These are phyloP conservation scores for Beauveria sp. DNA, from an alignment of 2,329 filamentous ascomycete species.

Conservation along the genomic window DNA sequence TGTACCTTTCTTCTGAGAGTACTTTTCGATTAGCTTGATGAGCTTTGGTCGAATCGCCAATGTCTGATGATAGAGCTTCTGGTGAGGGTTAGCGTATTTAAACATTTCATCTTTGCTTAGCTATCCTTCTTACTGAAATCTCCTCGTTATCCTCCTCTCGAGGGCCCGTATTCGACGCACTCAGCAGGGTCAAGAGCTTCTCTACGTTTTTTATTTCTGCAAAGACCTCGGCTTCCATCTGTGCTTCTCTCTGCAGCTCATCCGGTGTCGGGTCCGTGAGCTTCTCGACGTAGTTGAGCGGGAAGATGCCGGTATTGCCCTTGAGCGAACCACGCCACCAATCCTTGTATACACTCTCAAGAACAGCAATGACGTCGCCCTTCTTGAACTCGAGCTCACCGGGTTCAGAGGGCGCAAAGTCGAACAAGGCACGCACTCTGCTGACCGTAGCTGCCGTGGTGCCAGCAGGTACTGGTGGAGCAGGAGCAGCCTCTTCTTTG, in stretches of 20 bases:
- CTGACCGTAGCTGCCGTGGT: slow-evolving; percentile 96
- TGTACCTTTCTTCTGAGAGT: slow-evolving; percentile 95
- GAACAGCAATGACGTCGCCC: slow-evolving; percentile 91
- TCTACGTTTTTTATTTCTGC: slow-evolving; percentile 58
- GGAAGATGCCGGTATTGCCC: slow-evolving; percentile 95
- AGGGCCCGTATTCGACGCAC: slow-evolving; percentile 71
- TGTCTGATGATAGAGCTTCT: slow-evolving; percentile 84
- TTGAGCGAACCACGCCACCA: slow-evolving; percentile 97
- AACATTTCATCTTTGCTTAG: neutral
- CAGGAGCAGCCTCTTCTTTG: slow-evolving; percentile 35
- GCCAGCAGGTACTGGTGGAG: slow-evolving; percentile 61
- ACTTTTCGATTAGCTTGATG: slow-evolving; percentile 97
- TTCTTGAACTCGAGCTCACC: slow-evolving; percentile 95
- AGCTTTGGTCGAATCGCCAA: slow-evolving; percentile 91
- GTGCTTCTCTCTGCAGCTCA: slow-evolving; percentile 88
- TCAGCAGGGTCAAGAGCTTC: slow-evolving; percentile 77
- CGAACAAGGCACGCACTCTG: slow-evolving; percentile 83
- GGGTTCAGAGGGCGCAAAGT: slow-evolving; percentile 88
- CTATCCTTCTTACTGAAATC: slow-evolving; percentile 58
- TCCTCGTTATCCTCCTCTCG: slow-evolving; percentile 93
- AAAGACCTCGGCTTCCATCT: slow-evolving; percentile 76
- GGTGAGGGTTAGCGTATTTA: slow-evolving; percentile 23
- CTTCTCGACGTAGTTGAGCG: slow-evolving; percentile 97
- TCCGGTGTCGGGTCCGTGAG: slow-evolving; percentile 88
- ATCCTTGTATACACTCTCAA: slow-evolving; percentile 97